Evolutionary conservation across 495 filamentous ascomycete species (phyloP).

Genomic region (Neurospora sp.): DNA sequence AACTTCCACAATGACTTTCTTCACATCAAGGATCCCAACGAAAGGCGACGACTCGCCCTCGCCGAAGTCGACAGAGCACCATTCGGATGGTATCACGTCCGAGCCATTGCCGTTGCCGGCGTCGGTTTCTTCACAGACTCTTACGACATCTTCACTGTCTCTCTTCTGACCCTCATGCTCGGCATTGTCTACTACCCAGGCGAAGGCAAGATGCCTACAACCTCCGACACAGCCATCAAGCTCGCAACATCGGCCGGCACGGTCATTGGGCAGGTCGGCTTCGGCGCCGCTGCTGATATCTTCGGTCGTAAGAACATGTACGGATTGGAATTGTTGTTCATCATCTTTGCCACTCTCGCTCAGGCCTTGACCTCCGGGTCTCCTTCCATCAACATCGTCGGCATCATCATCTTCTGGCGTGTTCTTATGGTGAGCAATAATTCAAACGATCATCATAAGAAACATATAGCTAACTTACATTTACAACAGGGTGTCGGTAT

Average conservation of each 20-base stretch:
- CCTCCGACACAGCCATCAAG: constrained; percentile 76
- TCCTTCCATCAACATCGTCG: constrained; percentile 59
- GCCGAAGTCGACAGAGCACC: constrained; percentile 65
- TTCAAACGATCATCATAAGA: neutral
- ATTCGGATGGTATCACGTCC: constrained; percentile 68
- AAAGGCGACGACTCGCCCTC: constrained; percentile 60
- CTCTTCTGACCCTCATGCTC: constrained; percentile 55
- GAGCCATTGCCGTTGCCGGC: constrained; percentile 62
- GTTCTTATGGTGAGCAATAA: constrained; percentile 54
- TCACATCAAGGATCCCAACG: constrained; percentile 59
- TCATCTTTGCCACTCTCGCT: constrained; percentile 75
- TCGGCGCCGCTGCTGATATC: constrained; percentile 71
- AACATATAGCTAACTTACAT: neutral
- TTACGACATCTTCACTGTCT: constrained; percentile 69
- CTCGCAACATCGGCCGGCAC: constrained; percentile 80
- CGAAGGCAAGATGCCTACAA: constrained; percentile 46
- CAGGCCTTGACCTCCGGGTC: constrained; percentile 62
- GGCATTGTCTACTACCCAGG: constrained; percentile 62
- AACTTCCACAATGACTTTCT: constrained; percentile 56
- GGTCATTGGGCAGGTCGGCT: constrained; percentile 73
- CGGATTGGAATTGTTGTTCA: constrained; percentile 77
- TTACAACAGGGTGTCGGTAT: constrained; percentile 54
- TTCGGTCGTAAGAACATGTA: constrained; percentile 80
- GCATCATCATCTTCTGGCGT: constrained; percentile 82
- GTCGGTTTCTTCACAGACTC: constrained; percentile 74